phyloP scores from a whole-genome alignment of 2,329 filamentous ascomycete species.

The Sporothrix pallida region DNA sequence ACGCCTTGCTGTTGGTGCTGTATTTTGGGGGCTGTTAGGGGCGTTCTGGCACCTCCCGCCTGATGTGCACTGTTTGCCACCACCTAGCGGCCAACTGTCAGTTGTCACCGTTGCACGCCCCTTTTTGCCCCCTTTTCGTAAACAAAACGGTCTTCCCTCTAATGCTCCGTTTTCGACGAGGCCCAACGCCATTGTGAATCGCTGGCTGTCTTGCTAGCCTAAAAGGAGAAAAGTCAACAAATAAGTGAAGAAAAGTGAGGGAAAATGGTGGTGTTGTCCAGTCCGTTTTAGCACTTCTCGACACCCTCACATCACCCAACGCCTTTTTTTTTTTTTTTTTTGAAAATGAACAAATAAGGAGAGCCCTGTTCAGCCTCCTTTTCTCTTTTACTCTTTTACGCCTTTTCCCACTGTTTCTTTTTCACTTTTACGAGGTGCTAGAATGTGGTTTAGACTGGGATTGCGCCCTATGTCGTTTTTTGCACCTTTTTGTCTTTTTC shows the following conservation, averaged over 20 bases:
- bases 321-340: too few relatives aligned
- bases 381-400: neutral
- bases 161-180: neutral
- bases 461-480: neutral
- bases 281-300: neutral
- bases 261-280: neutral
- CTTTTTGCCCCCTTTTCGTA: neutral
- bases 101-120: constrained; percentile 3
- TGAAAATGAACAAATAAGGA: too few relatives aligned
- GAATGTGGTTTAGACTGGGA: neutral
- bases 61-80: neutral
- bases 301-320: neutral
- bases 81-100: neutral
- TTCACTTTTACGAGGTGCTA: constrained; percentile 4
- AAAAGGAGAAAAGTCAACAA: neutral
- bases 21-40: neutral
- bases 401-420: neutral
- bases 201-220: neutral
- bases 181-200: neutral
- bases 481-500: neutral
- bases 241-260: neutral
- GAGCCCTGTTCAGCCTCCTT: neutral
- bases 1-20: neutral
- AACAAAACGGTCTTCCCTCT: neutral
- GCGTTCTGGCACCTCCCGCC: neutral